These are phyloP conservation scores for Centella asiatica DNA, from an alignment of 129 eudicot genomes.

Conservation along the genomic window DNA sequence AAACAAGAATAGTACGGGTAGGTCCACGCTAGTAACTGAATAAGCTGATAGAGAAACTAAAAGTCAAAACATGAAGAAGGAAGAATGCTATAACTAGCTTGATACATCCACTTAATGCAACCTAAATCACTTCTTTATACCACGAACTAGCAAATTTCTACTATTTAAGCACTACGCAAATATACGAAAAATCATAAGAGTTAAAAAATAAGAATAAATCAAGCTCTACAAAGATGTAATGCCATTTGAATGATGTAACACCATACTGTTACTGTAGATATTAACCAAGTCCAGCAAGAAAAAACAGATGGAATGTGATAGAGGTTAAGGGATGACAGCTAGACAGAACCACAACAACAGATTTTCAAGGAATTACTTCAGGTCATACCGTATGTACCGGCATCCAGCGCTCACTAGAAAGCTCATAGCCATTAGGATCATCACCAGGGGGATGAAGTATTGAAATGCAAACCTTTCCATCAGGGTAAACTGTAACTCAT, in stretches of 20 bases:
- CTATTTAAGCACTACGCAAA: background rate
- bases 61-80: background rate
- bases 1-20: background rate
- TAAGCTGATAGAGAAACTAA: background rate
- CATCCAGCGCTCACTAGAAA: constrained; percentile 98
- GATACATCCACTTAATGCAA: too few relatives aligned
- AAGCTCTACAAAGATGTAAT: too few relatives aligned
- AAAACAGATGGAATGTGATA: too few relatives aligned
- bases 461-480: constrained; percentile 95
- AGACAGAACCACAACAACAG: too few relatives aligned
- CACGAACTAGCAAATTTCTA: background rate
- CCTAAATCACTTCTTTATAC: background rate
- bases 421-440: constrained; percentile 97
- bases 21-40: background rate
- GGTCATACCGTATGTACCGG: constrained; percentile 92
- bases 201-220: too few relatives aligned
- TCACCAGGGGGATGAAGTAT: constrained; percentile 99
- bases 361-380: background rate
- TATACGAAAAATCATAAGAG: too few relatives aligned
- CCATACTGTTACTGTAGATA: too few relatives aligned
- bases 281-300: too few relatives aligned
- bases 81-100: too few relatives aligned
- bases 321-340: too few relatives aligned
- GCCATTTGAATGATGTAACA: too few relatives aligned
- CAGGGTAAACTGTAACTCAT: constrained; percentile 61